Base-by-base conservation (phyloP, 805 yeast genomes). In the Saturnispora serradocipensis region DNA sequence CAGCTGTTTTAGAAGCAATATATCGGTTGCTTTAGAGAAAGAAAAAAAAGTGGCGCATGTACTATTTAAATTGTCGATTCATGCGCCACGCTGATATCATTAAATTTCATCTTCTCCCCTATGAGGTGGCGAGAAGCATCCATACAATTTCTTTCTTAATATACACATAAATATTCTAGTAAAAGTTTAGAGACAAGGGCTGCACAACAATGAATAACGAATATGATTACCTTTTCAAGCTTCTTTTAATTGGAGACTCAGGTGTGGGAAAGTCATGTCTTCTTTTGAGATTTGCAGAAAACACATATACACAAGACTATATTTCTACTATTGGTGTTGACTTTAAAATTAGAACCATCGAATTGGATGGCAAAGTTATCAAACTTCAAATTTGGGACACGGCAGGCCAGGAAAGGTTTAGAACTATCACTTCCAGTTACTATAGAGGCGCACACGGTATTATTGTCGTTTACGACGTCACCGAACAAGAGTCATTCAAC, bases 351-450 rank as follows among this genome's bases (percentile, higher is more conserved):
- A 82, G 89, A 73, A 86, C 93, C 48, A 85, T 86, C 51, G 98
- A 93, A 67, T 76, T 93, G 55, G 97, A 93, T 62, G 98, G 98
- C 58, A 93, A 93, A 75, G 88, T 96, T 50, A 93, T 93, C 67
- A 93, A 93, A 73, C 79, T 93, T 66, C 99, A 93, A 74, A 91
- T 93, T 66, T 93, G 99, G 99, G 99, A 93, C 68, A 93, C 99
- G 52, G 99, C 98, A 11, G 99, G 99, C 45, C 99, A 93, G 74
- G 99, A 93, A 71, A 77, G 99, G 62, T 93, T 93, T 75, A 84
- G 98, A 72, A 93, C 99, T 48, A 91, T 91, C 72, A 93, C 98
- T 11, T 87, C 97, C 13, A 88, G 97, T 15, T 91, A 91, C 74
- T 91, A 91, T 76, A 85, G 99, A 69, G 99, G 99, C 52, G 97